Conservation (phyloP, 768 basidiomycete genomes). For the Amanita rimosa region DNA sequence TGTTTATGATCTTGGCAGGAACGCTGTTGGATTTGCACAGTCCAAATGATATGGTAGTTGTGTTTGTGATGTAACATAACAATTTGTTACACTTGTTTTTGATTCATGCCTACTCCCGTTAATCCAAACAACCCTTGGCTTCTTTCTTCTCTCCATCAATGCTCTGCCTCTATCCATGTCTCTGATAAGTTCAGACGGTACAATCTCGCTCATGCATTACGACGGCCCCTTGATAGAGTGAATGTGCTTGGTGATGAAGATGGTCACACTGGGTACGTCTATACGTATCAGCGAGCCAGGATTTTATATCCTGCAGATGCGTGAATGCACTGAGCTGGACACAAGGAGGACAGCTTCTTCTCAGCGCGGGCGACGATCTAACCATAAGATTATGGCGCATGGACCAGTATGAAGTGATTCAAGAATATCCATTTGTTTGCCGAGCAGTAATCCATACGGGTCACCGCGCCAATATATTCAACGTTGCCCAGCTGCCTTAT, state of each 20-base stretch:
- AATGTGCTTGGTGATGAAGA: slow-evolving; percentile 56
- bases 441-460: slow-evolving; percentile 66
- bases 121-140: neutral
- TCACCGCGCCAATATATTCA: slow-evolving; percentile 80
- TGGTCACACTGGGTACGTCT: slow-evolving; percentile 61
- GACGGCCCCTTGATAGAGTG: slow-evolving; percentile 44
- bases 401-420: slow-evolving; percentile 28
- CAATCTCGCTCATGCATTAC: neutral
- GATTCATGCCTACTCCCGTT: neutral
- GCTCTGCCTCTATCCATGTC: neutral
- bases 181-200: neutral
- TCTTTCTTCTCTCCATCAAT: neutral
- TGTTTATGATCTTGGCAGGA: slow-evolving; percentile 70
- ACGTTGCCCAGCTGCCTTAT: slow-evolving; percentile 65
- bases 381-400: slow-evolving; percentile 76
- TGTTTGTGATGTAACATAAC: neutral
- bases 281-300: neutral
- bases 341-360: slow-evolving; percentile 46
- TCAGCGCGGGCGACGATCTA: slow-evolving; percentile 67
- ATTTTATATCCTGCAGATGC: slow-evolving; percentile 31
- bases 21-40: slow-evolving; percentile 79
- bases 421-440: slow-evolving; percentile 56
- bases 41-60: slow-evolving; percentile 14
- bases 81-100: neutral
- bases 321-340: slow-evolving; percentile 76